Conservation (phyloP, 202 grass and related monocot genomes). For the Bolboschoenoplectus hybrid region DNA sequence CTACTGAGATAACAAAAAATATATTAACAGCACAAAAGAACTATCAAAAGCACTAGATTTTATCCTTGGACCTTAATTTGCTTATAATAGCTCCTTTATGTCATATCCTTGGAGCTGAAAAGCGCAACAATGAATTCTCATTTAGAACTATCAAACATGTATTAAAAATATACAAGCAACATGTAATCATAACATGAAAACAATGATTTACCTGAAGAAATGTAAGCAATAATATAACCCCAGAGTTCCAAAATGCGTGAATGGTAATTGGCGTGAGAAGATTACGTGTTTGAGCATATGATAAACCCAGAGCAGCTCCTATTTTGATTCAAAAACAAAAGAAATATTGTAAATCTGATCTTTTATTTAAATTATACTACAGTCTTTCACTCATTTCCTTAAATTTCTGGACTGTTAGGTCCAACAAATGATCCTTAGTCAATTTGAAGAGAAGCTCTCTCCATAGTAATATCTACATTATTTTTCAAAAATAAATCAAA, state of each 20-base stretch:
- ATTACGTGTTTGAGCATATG: conserved; percentile 92
- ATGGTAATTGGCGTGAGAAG: conserved; percentile 83
- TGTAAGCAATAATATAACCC: conserved; percentile 88
- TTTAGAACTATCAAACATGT: conserved; percentile 7
- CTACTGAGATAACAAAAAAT: background rate
- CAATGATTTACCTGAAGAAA: conserved; percentile 68
- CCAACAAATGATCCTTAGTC: background rate
- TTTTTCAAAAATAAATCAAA: background rate
- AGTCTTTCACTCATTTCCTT: background rate
- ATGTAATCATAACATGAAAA: background rate
- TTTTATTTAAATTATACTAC: background rate
- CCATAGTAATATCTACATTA: background rate
- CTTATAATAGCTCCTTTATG: conserved; percentile 77
- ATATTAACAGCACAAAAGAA: conserved; percentile 33
- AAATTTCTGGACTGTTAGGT: background rate
- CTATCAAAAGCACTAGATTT: conserved; percentile 20
- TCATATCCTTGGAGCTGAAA: conserved; percentile 79
- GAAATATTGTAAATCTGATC: background rate
- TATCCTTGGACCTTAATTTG: conserved; percentile 44
- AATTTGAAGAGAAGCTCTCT: background rate
- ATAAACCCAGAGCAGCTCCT: conserved; percentile 80
- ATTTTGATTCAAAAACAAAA: conserved; percentile 37
- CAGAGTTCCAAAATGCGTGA: conserved; percentile 88
- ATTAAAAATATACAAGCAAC: background rate
- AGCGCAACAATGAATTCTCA: conserved; percentile 23